A percentile compares a stretch with the other conserved stretches of the same genome.
phyloP scores from a whole-genome alignment of 805 yeast genomes.

The Metschnikowia similis region DNA sequence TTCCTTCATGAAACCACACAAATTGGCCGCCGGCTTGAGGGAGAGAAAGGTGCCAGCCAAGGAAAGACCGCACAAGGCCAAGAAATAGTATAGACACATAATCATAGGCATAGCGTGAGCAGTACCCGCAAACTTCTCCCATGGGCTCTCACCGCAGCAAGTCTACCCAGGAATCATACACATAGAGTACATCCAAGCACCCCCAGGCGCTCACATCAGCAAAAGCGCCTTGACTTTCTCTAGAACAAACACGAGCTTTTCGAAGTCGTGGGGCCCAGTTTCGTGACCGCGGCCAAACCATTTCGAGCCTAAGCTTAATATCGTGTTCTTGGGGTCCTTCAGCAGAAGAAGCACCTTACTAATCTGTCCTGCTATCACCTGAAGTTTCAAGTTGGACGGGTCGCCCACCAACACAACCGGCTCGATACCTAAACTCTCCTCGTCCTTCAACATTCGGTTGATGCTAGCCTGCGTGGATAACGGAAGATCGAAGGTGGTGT shows the following conservation, averaged over 20 bases:
- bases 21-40: slow-evolving; percentile 67
- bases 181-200: too few species aligned
- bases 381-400: slow-evolving; percentile 43
- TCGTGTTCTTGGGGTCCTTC: slow-evolving; percentile 32
- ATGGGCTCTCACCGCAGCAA: too few species aligned
- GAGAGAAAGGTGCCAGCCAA: slow-evolving; percentile 73
- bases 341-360: slow-evolving; percentile 37
- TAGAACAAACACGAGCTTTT: slow-evolving; percentile 42
- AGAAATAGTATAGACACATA: slow-evolving; percentile 17
- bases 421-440: slow-evolving; percentile 33
- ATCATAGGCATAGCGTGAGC: background rate
- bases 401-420: slow-evolving; percentile 47
- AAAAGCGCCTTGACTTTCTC: slow-evolving; percentile 18
- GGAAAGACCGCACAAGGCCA: slow-evolving; percentile 42
- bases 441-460: slow-evolving; percentile 11
- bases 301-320: slow-evolving; percentile 44
- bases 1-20: slow-evolving; percentile 80
- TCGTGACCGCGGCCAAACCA: slow-evolving; percentile 41
- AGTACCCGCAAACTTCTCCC: background rate
- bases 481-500: slow-evolving; percentile 45
- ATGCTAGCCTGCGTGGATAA: slow-evolving; percentile 19
- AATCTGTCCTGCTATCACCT: slow-evolving; percentile 46
- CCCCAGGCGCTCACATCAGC: background rate
- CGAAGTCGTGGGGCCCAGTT: slow-evolving; percentile 36
- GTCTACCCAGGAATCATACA: too few species aligned